These are phyloP conservation scores for Blastocystis sp. DNA, from an alignment of 352 stramenopile species.

Conservation along the genomic window DNA sequence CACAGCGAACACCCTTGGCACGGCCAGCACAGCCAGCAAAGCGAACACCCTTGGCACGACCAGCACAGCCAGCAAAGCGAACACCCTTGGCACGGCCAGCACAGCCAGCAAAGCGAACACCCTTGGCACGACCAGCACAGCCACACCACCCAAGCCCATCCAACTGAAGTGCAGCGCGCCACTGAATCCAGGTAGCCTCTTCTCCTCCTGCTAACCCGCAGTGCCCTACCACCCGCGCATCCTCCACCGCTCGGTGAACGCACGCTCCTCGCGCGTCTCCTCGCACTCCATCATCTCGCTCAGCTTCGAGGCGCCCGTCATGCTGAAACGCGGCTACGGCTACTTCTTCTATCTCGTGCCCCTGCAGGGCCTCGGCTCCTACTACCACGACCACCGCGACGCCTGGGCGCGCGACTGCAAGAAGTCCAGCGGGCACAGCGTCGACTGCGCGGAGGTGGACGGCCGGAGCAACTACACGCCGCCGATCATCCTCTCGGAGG, in stretches of 20 bases:
- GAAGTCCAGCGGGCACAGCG: not conserved
- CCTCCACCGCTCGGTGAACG: not conserved
- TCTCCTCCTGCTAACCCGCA: not conserved
- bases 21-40: too few species aligned
- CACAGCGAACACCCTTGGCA: too few species aligned
- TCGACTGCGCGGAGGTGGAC: not conserved
- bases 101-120: too few species aligned
- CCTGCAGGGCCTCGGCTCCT: not conserved
- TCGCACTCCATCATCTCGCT: constrained; percentile 38
- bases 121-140: too few species aligned
- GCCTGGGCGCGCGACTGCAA: not conserved
- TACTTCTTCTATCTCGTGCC: constrained; percentile 49
- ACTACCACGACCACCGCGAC: not conserved
- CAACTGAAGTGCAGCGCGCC: not conserved
- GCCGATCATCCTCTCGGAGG: not conserved
- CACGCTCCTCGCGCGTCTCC: not conserved
- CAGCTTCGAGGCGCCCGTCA: constrained; percentile 6
- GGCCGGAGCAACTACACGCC: not conserved
- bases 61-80: too few species aligned
- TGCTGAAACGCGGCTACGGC: not conserved
- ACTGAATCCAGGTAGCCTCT: not conserved
- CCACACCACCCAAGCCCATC: not conserved
- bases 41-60: too few species aligned
- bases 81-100: too few species aligned
- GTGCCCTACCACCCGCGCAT: constrained; percentile 24